Base-by-base conservation (phyloP, 208 protist species). In the Kentomonas sorsogonicus region DNA sequence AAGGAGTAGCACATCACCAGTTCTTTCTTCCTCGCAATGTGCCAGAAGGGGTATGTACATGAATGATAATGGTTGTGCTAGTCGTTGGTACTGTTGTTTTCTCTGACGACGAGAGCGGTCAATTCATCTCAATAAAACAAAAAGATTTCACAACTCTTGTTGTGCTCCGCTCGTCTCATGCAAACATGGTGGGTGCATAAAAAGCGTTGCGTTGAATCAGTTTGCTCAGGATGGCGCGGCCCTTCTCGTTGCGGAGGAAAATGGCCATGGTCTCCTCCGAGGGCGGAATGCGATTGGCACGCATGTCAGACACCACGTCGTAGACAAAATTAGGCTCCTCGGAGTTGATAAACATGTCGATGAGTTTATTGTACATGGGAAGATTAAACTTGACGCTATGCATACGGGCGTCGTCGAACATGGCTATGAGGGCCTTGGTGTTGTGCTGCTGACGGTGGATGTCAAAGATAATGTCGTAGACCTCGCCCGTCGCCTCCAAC, bases 301-400 rank as follows among this genome's bases (percentile, higher is more conserved):
- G 81, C 91, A 96, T 96, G 40, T 93, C 77, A 6, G 60, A 60
- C 15, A 96, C 60, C 22, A 96, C 85, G 16, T 83, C 78, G 54
- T 79, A 94, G 11, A 94, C 68, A 26, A 76, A 81, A 0, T 63
- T 36, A 25, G 71, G 66, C 27, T 82, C 66, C 39, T 83, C 61
- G 5, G 56, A 30, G 1, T 53, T 33, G 9, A 84, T 53, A 53
- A 93, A 86, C 6, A 76, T 72, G 0, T 74, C 59, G n/a, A 95
- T 38, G 22, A 96, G 72, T 15, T 69, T 82, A 59, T 96, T 93
- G 66, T 94, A 96, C 53, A 74, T 87, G 20, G 2, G 25, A 7
- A 83, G 50, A 40, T 81, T 67, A 10, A 86, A 44, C 2, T 52
- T 11, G 9, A 96, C 48, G 50, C 78, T 77, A 40, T 75, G 77